Conservation (phyloP, 75 land plant species). For the Selaginella tamariscina region DNA sequence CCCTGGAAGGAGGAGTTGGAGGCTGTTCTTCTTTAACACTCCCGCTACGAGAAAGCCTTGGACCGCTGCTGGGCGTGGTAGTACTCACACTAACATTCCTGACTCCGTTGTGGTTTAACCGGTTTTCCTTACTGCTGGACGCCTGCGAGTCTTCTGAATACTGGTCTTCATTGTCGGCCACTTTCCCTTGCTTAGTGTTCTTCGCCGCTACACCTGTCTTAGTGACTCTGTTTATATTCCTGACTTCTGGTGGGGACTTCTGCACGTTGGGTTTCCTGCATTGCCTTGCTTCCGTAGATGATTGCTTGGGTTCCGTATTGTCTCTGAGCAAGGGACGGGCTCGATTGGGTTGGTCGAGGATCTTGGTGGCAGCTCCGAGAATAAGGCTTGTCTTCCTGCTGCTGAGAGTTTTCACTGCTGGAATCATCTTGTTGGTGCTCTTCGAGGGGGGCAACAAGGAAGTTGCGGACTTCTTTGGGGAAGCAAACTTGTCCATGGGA, state of each 20-base stretch:
- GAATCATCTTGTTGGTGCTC: slow-evolving; percentile 47
- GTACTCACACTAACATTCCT: too few species aligned
- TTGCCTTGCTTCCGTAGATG: background rate
- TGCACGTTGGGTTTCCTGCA: background rate
- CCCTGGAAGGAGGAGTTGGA: background rate
- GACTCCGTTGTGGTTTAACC: too few species aligned
- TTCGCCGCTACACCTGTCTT: background rate
- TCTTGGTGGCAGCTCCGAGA: slow-evolving; percentile 78
- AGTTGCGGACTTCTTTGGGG: slow-evolving; percentile 19
- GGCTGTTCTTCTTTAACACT: background rate
- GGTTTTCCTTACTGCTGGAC: background rate
- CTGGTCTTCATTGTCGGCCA: background rate
- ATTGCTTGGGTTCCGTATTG: background rate
- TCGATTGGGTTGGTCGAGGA: slow-evolving; percentile 45
- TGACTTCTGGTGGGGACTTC: background rate
- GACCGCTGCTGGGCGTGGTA: too few species aligned
- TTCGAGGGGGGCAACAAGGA: slow-evolving; percentile 46
- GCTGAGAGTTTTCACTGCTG: slow-evolving; percentile 35
- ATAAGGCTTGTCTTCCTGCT: slow-evolving; percentile 47
- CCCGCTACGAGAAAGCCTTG: background rate
- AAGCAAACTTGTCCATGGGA: slow-evolving; percentile 5
- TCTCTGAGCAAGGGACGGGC: background rate
- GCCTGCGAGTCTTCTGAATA: background rate
- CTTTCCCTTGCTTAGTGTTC: background rate
- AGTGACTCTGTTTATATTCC: background rate